These are phyloP conservation scores for Ilex aquifolium DNA, from an alignment of 257 asterid genomes.

Conservation along the genomic window DNA sequence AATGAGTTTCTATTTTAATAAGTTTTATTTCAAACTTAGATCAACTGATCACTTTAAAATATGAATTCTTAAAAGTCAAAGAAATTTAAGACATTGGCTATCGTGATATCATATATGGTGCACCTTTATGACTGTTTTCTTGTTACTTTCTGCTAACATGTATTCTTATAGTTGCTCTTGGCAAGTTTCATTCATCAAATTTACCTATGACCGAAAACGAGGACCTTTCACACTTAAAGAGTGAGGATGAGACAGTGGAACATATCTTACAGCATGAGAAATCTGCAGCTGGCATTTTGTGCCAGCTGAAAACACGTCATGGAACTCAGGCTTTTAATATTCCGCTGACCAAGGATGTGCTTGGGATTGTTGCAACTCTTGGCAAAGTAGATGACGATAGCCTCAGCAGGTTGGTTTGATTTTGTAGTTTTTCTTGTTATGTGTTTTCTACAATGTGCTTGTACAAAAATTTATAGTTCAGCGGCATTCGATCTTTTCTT, in stretches of 20 bases:
- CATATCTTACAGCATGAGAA: constrained; percentile 42
- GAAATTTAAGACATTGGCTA: no score
- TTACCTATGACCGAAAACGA: constrained; percentile 20
- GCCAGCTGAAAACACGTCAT: constrained; percentile 36
- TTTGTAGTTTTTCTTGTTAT: constrained; percentile 13
- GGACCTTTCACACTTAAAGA: constrained; percentile 18
- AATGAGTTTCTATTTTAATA: no score
- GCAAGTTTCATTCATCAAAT: constrained; percentile 41
- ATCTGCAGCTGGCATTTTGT: constrained; percentile 60
- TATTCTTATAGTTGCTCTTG: constrained; percentile 44
- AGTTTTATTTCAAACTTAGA: not conserved
- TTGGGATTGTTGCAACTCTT: constrained; percentile 75
- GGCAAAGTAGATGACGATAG: constrained; percentile 59
- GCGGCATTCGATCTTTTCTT: not conserved
- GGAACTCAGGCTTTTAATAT: constrained; percentile 38
- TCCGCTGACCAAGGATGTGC: constrained; percentile 45
- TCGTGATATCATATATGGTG: not conserved
- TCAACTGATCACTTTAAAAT: not conserved
- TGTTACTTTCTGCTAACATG: not conserved
- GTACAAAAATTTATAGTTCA: not conserved
- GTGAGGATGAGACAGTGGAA: constrained; percentile 43
- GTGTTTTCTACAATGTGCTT: not conserved
- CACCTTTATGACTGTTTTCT: not conserved
- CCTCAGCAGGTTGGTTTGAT: constrained; percentile 66
- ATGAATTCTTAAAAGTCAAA: not conserved